Evolutionary conservation across 441 rosid genomes (phyloP).

Genomic region (Dalechampia spathulata): DNA sequence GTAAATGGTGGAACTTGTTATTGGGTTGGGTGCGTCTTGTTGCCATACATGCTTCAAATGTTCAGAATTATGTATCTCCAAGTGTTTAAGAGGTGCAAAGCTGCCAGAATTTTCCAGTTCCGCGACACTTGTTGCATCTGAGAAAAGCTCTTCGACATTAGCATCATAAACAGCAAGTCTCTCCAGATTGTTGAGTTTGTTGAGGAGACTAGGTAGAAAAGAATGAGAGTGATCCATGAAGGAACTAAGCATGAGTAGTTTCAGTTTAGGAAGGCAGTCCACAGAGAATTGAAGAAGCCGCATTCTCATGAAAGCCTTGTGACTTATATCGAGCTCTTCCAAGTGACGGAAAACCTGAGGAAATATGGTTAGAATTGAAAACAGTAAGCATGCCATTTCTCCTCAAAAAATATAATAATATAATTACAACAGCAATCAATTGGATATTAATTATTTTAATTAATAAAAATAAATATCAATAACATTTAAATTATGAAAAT

Average conservation of each 20-base stretch:
- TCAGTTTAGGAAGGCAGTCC: neutral
- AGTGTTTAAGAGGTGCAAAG: neutral
- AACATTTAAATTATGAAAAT: too few species aligned
- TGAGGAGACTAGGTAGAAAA: neutral
- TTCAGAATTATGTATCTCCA: neutral
- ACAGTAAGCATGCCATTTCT: too few species aligned
- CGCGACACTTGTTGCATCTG: neutral
- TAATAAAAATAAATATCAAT: too few species aligned
- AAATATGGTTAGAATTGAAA: neutral
- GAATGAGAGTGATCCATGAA: neutral
- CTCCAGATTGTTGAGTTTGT: neutral
- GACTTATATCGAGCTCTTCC: neutral
- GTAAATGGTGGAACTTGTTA: too few species aligned
- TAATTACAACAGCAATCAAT: too few species aligned
- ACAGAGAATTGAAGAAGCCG: neutral
- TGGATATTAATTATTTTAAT: too few species aligned
- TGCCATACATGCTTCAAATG: neutral
- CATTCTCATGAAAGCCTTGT: too few species aligned
- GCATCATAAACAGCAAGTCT: neutral
- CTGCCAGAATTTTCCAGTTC: neutral
- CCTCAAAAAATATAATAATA: too few species aligned
- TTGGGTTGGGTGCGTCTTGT: neutral
- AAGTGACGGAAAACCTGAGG: neutral
- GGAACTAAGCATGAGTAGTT: neutral
- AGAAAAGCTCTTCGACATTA: conserved; percentile 1